These are phyloP conservation scores for Pseudogymnoascus sp. DNA, from an alignment of 2,329 filamentous ascomycete genomes.

Conservation along the genomic window DNA sequence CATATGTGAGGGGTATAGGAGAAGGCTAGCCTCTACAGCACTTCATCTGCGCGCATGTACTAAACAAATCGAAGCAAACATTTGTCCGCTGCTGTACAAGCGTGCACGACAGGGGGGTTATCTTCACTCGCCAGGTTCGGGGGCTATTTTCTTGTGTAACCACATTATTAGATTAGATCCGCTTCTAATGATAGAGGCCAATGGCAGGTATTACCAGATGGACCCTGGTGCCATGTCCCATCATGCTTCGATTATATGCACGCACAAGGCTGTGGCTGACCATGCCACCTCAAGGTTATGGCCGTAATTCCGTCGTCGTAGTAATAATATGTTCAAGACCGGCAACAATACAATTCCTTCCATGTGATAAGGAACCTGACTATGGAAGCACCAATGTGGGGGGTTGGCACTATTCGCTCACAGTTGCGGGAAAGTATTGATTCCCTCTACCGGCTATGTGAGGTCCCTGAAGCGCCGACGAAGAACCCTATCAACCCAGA, in stretches of 20 bases:
- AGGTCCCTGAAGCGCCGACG: conserved; percentile 13
- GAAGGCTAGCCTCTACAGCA: neutral
- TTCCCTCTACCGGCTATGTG: conserved; percentile 7
- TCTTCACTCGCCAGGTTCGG: neutral
- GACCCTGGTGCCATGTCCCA: neutral
- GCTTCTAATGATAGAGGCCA: neutral
- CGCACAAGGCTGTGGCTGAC: neutral
- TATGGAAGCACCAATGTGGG: conserved; percentile 12
- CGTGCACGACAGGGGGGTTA: neutral
- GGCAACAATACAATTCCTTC: neutral
- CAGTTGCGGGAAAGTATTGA: conserved; percentile 13
- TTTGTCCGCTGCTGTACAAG: neutral
- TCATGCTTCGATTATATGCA: neutral
- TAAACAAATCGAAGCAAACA: neutral
- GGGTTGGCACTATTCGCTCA: conserved; percentile 12
- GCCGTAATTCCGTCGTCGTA: neutral
- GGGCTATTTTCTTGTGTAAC: neutral
- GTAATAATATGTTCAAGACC: neutral
- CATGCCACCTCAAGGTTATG: neutral
- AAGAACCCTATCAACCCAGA: neutral
- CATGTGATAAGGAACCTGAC: neutral
- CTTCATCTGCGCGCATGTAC: neutral
- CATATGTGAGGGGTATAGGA: neutral
- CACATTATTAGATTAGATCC: neutral
- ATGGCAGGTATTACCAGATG: neutral